Base-by-base conservation (phyloP, 768 basidiomycete genomes). In the Russula sp. region DNA sequence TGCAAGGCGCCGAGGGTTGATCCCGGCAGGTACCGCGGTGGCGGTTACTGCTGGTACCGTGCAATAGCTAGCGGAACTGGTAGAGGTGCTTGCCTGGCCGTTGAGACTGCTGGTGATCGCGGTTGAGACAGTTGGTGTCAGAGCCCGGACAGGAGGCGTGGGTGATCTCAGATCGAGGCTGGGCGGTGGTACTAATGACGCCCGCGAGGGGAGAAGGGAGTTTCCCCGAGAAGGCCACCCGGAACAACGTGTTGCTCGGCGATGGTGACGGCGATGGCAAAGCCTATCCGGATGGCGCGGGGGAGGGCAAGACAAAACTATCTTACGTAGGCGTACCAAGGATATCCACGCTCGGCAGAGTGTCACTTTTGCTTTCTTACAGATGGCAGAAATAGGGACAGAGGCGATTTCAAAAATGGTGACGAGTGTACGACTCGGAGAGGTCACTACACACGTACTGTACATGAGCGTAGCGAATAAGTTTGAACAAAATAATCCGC, bases 401-500 rank as follows among this genome's bases (percentile, higher is more conserved):
- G 51, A 20, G 63, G 39, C n/a, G 56, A 50, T 22, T 50, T 55
- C 4, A 53, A 55, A 20, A 59, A 54, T 3, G 65, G 60, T 35
- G 65, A 67, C 1, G 58, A 58, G 2, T 61, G 66, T 10, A 61
- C 56, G 6, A 27, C 22, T 27, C 22, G 22, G 22, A 91, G 53
- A 87, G 84, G 73, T 91, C 84, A 68, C 87, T 87, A 89, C 89
- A 8, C 27, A 27, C 27, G 27, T 27, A 3, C 27, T 27, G 27
- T 27, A 27, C 27, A 27, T 27, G 27, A 27, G 27, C 27, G 27
- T 27, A 27, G 2, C 2, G 27, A 27, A 27, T 27, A 27, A 27
- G 27, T 27, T 27, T 27, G 27, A 27, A 27, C 2, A 27, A 27
- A 27, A 27, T 2, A 27, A 27, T 27, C 3, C 27, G 3, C 27